Evolutionary conservation across 805 yeast genomes (phyloP).

Genomic region (Yarrowia sp.): DNA sequence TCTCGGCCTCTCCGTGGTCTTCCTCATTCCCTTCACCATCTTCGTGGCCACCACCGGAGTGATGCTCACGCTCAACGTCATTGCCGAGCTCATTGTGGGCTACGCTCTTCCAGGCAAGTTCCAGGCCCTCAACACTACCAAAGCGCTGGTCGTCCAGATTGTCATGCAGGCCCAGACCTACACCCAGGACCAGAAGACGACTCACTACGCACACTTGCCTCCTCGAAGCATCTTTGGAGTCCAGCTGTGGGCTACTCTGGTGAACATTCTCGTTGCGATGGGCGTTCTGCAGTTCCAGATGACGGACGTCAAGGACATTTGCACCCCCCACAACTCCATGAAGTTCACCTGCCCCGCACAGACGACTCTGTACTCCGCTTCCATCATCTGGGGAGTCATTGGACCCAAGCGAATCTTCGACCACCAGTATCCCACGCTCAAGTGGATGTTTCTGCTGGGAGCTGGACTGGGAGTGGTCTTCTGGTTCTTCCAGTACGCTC

Average conservation of each 20-base stretch:
- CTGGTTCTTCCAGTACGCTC: background rate
- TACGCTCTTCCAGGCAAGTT: slow-evolving; percentile 65
- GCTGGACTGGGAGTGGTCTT: slow-evolving; percentile 32
- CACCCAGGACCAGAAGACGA: slow-evolving; percentile 56
- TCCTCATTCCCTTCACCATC: slow-evolving; percentile 56
- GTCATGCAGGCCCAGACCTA: slow-evolving; percentile 59
- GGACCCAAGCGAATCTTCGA: slow-evolving; percentile 50
- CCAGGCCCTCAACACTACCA: slow-evolving; percentile 58
- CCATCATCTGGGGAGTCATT: slow-evolving; percentile 46
- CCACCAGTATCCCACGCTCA: slow-evolving; percentile 30
- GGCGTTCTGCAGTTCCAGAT: slow-evolving; percentile 39
- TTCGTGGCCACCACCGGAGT: slow-evolving; percentile 58
- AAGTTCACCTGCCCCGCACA: slow-evolving; percentile 40
- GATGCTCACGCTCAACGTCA: slow-evolving; percentile 54
- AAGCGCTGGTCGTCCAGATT: slow-evolving; percentile 58
- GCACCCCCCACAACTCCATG: slow-evolving; percentile 21
- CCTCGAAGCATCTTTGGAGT: slow-evolving; percentile 51
- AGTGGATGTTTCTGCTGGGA: slow-evolving; percentile 32
- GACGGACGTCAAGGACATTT: slow-evolving; percentile 36
- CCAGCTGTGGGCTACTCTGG: slow-evolving; percentile 45
- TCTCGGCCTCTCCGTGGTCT: slow-evolving; percentile 49
- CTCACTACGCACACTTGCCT: slow-evolving; percentile 58
- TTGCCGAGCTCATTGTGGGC: slow-evolving; percentile 63
- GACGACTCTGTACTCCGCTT: slow-evolving; percentile 50
- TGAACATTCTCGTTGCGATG: slow-evolving; percentile 35